Conservation (phyloP, 306 rosid species). For the Rosa multiflora region DNA sequence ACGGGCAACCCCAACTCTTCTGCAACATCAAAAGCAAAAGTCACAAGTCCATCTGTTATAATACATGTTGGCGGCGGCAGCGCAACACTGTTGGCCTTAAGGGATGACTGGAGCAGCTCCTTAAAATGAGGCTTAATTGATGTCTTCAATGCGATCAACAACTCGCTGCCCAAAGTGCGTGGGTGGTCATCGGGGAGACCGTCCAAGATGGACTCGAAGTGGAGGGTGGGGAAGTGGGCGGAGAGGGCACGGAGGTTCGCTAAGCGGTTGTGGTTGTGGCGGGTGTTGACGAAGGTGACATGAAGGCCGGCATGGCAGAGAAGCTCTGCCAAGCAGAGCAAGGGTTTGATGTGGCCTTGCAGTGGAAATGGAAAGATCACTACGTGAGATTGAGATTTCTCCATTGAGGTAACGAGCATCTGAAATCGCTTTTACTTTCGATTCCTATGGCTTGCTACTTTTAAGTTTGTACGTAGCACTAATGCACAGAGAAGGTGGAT, state of each 20-base stretch:
- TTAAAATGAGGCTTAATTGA: background rate
- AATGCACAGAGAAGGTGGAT: background rate
- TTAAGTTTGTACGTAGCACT: background rate
- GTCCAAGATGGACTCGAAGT: constrained; percentile 5
- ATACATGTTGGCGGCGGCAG: background rate
- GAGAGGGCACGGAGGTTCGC: constrained; percentile 6
- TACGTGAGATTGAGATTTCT: constrained; percentile 11
- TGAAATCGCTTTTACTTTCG: background rate
- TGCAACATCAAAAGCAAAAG: constrained; percentile 7
- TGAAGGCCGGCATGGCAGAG: constrained; percentile 19
- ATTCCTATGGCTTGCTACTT: background rate
- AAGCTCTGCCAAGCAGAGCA: constrained; percentile 18
- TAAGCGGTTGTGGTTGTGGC: constrained; percentile 7
- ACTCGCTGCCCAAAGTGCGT: background rate
- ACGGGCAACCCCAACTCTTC: constrained; percentile 11
- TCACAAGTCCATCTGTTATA: background rate
- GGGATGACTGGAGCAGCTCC: background rate
- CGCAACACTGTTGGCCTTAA: background rate
- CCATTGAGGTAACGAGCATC: background rate
- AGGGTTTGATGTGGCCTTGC: constrained; percentile 26
- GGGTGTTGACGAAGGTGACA: constrained; percentile 20
- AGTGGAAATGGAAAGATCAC: constrained; percentile 13
- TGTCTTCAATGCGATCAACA: background rate
- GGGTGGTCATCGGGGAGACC: constrained; percentile 13
- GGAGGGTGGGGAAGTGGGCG: constrained; percentile 12